phyloP scores from a whole-genome alignment of 2,329 filamentous ascomycete species.

The Penicillium paneum region DNA sequence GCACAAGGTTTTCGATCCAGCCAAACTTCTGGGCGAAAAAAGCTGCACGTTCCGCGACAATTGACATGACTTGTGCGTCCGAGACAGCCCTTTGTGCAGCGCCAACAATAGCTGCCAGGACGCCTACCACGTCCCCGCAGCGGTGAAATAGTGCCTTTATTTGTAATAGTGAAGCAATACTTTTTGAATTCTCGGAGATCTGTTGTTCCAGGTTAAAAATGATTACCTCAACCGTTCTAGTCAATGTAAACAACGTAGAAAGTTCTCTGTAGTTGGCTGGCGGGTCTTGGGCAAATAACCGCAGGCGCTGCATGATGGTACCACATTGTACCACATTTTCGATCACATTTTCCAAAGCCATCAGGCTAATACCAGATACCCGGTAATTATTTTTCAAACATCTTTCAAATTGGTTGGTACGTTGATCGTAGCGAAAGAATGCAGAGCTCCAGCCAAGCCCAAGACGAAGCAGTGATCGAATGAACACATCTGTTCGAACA shows the following conservation, averaged over 20 bases:
- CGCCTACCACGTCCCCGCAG: slow-evolving; percentile 38
- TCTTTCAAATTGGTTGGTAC: slow-evolving; percentile 37
- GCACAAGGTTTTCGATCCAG: slow-evolving; percentile 62
- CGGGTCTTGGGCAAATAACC: slow-evolving; percentile 34
- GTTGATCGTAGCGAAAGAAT: slow-evolving; percentile 42
- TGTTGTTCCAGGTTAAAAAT: slow-evolving; percentile 39
- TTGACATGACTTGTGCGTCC: slow-evolving; percentile 62
- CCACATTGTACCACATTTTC: slow-evolving; percentile 36
- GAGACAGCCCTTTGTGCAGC: slow-evolving; percentile 48
- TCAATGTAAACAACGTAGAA: slow-evolving; percentile 36
- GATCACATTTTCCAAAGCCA: slow-evolving; percentile 36
- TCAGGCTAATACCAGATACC: slow-evolving; percentile 51
- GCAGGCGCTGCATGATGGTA: slow-evolving; percentile 36
- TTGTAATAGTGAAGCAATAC: slow-evolving; percentile 35
- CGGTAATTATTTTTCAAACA: slow-evolving; percentile 45
- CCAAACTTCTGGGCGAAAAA: slow-evolving; percentile 62
- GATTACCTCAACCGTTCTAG: slow-evolving; percentile 34
- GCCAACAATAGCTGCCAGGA: slow-evolving; percentile 37
- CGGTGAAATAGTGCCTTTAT: slow-evolving; percentile 39
- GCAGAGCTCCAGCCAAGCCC: slow-evolving; percentile 46
- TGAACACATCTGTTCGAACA: slow-evolving; percentile 38
- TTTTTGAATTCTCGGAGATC: slow-evolving; percentile 25
- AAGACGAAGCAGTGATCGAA: slow-evolving; percentile 40
- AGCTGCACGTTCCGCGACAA: slow-evolving; percentile 61
- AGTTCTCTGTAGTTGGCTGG: slow-evolving; percentile 27